A percentile compares a stretch with the other conserved stretches of the same genome.
Evolutionary conservation across 768 basidiomycete genomes (phyloP).

Genomic region (Neoboletus subvelutipes): DNA sequence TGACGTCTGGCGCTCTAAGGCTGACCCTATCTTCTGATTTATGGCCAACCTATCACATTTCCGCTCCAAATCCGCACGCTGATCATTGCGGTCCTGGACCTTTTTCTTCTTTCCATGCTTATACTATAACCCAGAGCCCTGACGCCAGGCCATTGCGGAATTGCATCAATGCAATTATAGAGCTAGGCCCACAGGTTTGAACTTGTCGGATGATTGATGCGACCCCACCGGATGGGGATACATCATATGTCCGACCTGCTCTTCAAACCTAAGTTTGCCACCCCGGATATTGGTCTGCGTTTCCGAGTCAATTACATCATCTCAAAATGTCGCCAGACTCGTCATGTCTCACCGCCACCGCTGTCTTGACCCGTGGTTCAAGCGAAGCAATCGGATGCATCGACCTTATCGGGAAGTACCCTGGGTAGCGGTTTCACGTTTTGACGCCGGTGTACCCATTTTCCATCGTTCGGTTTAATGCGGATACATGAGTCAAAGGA

Average conservation of each 20-base stretch:
- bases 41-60: background rate
- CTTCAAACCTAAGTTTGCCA: constrained; percentile 12
- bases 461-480: background rate
- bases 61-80: background rate
- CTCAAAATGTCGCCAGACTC: background rate
- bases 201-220: background rate
- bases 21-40: background rate
- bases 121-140: constrained; percentile 12
- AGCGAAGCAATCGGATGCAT: background rate
- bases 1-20: background rate
- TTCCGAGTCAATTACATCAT: background rate
- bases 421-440: background rate
- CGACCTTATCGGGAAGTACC: constrained; percentile 2
- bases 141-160: background rate
- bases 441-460: background rate
- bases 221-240: background rate
- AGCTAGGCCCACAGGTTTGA: background rate
- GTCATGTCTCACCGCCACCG: background rate
- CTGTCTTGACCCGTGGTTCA: background rate
- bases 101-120: constrained; percentile 7
- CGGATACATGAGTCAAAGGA: background rate
- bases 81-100: background rate
- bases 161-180: constrained; percentile 10
- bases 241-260: constrained; percentile 1
- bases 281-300: background rate